Conservation (phyloP, 2,329 filamentous ascomycete genomes). For the Diaporthe sp. region DNA sequence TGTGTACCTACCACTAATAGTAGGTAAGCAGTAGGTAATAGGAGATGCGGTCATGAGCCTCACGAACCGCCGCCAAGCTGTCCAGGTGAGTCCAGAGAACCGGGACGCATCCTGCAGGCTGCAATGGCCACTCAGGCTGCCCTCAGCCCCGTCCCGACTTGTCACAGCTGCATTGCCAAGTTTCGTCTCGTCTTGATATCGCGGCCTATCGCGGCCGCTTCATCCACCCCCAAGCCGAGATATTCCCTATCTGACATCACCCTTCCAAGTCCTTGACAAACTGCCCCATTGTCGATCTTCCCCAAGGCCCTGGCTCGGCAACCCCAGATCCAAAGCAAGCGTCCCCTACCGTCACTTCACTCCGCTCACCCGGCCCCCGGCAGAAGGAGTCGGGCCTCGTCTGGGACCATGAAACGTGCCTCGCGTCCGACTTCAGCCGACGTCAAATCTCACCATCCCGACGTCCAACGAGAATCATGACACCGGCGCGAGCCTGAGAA, state of each 20-base stretch:
- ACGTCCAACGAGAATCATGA: not conserved
- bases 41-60: not conserved
- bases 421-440: conserved; percentile 30
- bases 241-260: conserved; percentile 41
- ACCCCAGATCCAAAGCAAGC: conserved; percentile 21
- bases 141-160: not conserved
- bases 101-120: conserved; percentile 29
- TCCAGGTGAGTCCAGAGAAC: conserved; percentile 29
- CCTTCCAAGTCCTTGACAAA: not conserved
- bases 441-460: conserved; percentile 3
- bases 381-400: not conserved
- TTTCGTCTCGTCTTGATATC: conserved; percentile 14
- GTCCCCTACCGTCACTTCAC: not conserved
- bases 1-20: not conserved
- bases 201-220: conserved; percentile 17
- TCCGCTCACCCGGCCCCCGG: conserved; percentile 24
- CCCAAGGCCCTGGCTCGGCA: not conserved
- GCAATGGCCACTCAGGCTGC: conserved; percentile 18
- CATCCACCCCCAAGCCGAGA: conserved; percentile 26
- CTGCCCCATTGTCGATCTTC: not conserved
- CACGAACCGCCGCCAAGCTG: conserved; percentile 32
- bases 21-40: not conserved
- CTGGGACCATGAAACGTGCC: not conserved
- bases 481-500: not conserved
- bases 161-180: conserved; percentile 22